Conservation (phyloP, 1,139 yeast genomes). For the Hanseniaspora gamundiae region DNA sequence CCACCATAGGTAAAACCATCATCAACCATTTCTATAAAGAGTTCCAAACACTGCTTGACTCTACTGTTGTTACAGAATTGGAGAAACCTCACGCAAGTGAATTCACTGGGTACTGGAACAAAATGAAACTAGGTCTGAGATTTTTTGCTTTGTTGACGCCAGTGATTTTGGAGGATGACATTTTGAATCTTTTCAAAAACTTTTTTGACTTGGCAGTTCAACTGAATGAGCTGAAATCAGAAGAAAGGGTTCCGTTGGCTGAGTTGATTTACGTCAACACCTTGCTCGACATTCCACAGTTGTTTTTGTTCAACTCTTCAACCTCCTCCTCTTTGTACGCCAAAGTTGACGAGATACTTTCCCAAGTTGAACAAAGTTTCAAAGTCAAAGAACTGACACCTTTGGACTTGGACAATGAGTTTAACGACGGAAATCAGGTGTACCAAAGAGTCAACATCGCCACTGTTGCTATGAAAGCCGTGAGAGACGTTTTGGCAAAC, state of each 20-base stretch:
- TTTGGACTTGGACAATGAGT: conserved; percentile 26
- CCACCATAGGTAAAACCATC: conserved; percentile 56
- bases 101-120: conserved; percentile 55
- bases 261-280: conserved; percentile 59
- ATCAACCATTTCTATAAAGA: conserved; percentile 58
- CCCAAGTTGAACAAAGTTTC: conserved; percentile 29
- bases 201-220: conserved; percentile 46
- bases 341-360: conserved; percentile 34
- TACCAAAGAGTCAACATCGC: conserved; percentile 43
- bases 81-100: conserved; percentile 25
- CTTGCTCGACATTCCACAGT: conserved; percentile 57
- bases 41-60: conserved; percentile 29
- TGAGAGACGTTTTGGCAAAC: conserved; percentile 28
- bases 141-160: conserved; percentile 57
- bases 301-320: conserved; percentile 35
- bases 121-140: conserved; percentile 57
- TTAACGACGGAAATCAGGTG: conserved; percentile 18
- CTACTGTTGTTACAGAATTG: conserved; percentile 7
- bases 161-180: conserved; percentile 40
- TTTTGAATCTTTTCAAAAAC: conserved; percentile 40
- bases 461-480: conserved; percentile 42
- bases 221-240: conserved; percentile 31
- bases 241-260: conserved; percentile 43
- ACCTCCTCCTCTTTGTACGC: conserved; percentile 25
- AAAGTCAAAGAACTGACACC: conserved; percentile 16